phyloP scores from a whole-genome alignment of 1,284 basidiomycete species.

The Blastosporella zonata region DNA sequence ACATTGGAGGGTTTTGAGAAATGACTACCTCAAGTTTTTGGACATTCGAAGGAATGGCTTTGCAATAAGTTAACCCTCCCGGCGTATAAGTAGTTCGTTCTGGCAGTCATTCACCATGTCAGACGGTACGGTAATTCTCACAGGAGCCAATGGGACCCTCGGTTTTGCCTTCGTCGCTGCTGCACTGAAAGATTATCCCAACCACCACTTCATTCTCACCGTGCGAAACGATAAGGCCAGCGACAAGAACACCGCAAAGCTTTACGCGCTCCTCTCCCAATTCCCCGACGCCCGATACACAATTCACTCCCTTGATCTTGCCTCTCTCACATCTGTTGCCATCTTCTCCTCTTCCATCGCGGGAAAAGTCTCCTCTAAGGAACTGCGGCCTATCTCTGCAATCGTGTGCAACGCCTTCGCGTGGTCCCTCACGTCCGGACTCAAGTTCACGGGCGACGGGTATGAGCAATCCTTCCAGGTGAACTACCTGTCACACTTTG shows the following conservation, averaged over 20 bases:
- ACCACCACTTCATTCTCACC: slow-evolving; percentile 6
- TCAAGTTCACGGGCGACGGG: slow-evolving; percentile 6
- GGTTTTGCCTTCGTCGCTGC: slow-evolving; percentile 11
- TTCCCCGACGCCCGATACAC: slow-evolving; percentile 6
- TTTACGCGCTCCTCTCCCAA: slow-evolving; percentile 1
- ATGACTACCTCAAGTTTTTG: too few relatives aligned
- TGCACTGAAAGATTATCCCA: slow-evolving; percentile 4
- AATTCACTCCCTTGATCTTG: slow-evolving; percentile 5
- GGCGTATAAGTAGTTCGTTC: too few relatives aligned
- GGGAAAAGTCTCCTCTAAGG: neutral
- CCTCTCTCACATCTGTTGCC: slow-evolving; percentile 5
- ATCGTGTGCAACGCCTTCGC: slow-evolving; percentile 14
- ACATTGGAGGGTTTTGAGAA: slow-evolving; percentile 6
- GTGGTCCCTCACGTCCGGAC: slow-evolving; percentile 9
- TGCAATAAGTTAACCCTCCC: too few relatives aligned
- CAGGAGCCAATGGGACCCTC: slow-evolving; percentile 13
- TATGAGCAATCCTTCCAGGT: slow-evolving; percentile 12
- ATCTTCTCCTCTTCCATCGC: neutral
- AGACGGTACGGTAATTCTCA: slow-evolving; percentile 9
- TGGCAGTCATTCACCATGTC: too few relatives aligned
- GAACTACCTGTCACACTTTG: slow-evolving; percentile 9
- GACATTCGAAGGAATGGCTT: too few relatives aligned
- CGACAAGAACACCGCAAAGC: slow-evolving; percentile 10
- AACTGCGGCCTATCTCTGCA: slow-evolving; percentile 1
- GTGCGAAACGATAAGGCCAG: slow-evolving; percentile 2